These are phyloP conservation scores for Citrus reticulata DNA, from an alignment of 345 rosid species.

Conservation along the genomic window DNA sequence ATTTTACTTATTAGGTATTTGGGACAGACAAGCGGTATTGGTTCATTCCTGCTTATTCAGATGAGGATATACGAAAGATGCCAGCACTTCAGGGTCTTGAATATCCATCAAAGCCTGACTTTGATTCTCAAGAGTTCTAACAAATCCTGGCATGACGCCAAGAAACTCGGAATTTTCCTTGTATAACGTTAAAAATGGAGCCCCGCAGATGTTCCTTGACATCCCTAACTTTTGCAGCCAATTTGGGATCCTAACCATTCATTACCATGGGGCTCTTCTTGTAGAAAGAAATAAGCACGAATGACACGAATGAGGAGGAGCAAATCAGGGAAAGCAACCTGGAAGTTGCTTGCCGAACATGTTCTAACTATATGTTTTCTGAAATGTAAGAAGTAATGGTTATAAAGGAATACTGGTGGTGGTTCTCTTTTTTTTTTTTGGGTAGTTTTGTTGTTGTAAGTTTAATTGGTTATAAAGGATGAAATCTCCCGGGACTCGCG, in stretches of 20 bases:
- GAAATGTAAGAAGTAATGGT: conserved; percentile 7
- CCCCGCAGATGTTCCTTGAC: not conserved
- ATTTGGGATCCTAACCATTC: conserved; percentile 21
- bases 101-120: conserved; percentile 82
- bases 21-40: conserved; percentile 79
- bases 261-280: conserved; percentile 8
- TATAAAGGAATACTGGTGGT: not conserved
- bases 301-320: not conserved
- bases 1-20: conserved; percentile 58
- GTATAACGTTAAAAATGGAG: conserved; percentile 22
- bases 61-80: conserved; percentile 79
- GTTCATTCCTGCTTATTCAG: conserved; percentile 82
- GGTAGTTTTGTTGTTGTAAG: conserved; percentile 2
- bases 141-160: conserved; percentile 4
- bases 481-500: not conserved
- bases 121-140: conserved; percentile 67
- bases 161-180: conserved; percentile 14
- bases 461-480: conserved; percentile 15
- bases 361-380: conserved; percentile 4
- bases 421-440: not conserved
- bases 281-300: conserved; percentile 15
- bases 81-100: conserved; percentile 92
- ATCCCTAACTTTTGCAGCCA: conserved; percentile 13
- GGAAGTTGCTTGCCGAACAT: conserved; percentile 10
- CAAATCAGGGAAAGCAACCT: not conserved